Conservation (phyloP, 2,329 filamentous ascomycete genomes). For the Colletotrichum caudatum region DNA sequence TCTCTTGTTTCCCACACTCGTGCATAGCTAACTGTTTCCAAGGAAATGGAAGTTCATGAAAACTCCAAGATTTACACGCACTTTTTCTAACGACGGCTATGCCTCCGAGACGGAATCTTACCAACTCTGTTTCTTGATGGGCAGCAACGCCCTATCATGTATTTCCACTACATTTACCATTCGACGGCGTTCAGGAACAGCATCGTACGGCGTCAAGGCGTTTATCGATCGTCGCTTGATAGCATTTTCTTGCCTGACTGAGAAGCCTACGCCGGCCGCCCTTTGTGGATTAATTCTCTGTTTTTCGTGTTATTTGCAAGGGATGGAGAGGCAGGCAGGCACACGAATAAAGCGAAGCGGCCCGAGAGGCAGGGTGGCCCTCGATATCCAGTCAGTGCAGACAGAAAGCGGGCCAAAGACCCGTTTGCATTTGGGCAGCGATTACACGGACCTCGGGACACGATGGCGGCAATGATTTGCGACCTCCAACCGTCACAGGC, state of each 20-base stretch:
- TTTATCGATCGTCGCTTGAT: conserved; percentile 54
- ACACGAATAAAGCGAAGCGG: conserved; percentile 25
- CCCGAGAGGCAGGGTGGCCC: conserved; percentile 14
- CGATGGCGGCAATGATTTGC: conserved; percentile 29
- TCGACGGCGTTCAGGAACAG: conserved; percentile 66
- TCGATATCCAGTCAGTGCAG: conserved; percentile 34
- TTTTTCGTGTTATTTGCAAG: conserved; percentile 40
- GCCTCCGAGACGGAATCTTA: conserved; percentile 46
- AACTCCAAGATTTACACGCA: conserved; percentile 99
- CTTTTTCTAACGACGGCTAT: conserved; percentile 84
- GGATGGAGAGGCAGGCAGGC: conserved; percentile 13
- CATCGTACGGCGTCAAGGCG: conserved; percentile 71
- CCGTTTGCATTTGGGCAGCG: conserved; percentile 35
- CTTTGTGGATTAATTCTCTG: conserved; percentile 51
- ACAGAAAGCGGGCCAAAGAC: conserved; percentile 23
- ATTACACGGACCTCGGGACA: conserved; percentile 38
- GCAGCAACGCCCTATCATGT: conserved; percentile 56
- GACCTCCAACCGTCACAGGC: conserved; percentile 29
- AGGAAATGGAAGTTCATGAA: conserved; percentile 99
- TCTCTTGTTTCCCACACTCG: background rate
- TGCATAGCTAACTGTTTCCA: conserved; percentile 53
- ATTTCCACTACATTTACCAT: conserved; percentile 63
- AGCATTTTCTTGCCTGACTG: conserved; percentile 38
- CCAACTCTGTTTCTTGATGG: conserved; percentile 49
- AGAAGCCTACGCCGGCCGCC: conserved; percentile 36